These are phyloP conservation scores for Zasmidium cellare DNA, from an alignment of 2,329 filamentous ascomycete species.

Conservation along the genomic window DNA sequence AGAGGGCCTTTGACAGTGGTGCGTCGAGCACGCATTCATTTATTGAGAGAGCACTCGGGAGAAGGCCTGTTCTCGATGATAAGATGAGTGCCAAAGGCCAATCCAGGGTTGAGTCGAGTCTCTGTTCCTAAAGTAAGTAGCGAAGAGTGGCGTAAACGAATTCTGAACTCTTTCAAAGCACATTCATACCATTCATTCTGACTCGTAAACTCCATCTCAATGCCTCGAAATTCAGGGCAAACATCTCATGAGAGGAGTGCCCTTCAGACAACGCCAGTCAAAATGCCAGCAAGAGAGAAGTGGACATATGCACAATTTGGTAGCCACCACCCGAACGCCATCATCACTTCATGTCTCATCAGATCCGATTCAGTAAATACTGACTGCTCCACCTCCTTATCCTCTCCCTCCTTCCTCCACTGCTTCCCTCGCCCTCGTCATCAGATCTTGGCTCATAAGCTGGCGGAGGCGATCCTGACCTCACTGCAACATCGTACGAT, in stretches of 20 bases:
- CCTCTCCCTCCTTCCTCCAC: slow-evolving; percentile 5
- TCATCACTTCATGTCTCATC: neutral
- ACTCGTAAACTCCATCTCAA: neutral
- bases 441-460: slow-evolving; percentile 33
- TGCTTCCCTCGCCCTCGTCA: slow-evolving; percentile 24
- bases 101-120: no score
- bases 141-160: no score
- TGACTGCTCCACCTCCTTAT: slow-evolving; percentile 13
- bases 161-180: no score
- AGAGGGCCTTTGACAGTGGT: no score
- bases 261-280: no score
- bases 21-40: no score
- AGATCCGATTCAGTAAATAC: neutral
- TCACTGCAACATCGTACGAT: slow-evolving; percentile 30
- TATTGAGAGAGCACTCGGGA: no score
- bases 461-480: slow-evolving; percentile 31
- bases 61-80: no score
- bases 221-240: neutral
- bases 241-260: no score
- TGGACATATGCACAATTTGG: neutral
- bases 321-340: neutral
- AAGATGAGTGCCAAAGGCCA: no score
- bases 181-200: no score
- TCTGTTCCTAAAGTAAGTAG: no score
- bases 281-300: neutral